Conservation (phyloP, 805 yeast species). For the Yarrowia deformans region DNA sequence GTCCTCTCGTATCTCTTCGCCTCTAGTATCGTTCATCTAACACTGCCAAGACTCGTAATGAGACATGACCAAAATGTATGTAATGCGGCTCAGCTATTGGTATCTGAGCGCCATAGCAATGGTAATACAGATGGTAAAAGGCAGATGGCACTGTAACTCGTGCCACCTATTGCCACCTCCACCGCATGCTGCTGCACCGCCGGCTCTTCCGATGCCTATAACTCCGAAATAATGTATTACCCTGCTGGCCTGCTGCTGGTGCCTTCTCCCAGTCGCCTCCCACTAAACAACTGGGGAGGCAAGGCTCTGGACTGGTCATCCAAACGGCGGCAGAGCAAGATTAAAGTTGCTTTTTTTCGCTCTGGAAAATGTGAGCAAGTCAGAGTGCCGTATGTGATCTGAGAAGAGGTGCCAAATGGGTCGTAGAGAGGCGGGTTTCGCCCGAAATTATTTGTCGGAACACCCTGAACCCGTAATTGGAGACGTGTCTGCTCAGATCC, state of each 20-base stretch:
- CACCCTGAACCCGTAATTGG: neutral
- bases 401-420: neutral
- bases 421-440: neutral
- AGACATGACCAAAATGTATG: no score
- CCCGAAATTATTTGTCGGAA: neutral
- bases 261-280: neutral
- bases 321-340: neutral
- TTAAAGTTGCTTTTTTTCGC: neutral
- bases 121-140: no score
- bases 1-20: no score
- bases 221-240: conserved; percentile 2
- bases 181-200: neutral
- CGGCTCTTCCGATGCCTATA: neutral
- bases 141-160: no score
- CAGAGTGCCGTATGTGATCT: conserved; percentile 15
- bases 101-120: no score
- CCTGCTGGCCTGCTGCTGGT: neutral
- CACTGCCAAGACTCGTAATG: no score
- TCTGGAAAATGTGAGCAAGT: conserved; percentile 17
- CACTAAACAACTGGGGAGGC: neutral
- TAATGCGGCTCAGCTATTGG: no score
- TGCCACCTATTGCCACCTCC: no score
- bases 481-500: no score
- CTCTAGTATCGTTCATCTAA: no score
- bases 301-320: conserved; percentile 2